Evolutionary conservation across 805 yeast species (phyloP), one percentile per base, ranked within the genome.

Genomic region (Lipomyces lipofer): DNA sequence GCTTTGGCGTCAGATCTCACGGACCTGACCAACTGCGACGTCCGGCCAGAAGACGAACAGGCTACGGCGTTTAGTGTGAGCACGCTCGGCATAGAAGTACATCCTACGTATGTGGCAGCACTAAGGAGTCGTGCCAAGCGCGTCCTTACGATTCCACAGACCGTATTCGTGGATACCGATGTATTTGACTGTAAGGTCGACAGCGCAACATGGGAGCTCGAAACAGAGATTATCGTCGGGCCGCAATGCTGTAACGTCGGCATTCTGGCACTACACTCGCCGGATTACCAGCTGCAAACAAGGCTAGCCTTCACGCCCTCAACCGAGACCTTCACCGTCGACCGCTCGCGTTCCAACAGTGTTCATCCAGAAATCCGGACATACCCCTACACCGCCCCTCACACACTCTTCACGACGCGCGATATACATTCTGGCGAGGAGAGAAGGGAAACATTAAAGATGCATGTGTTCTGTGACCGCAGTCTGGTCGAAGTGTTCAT

Each of bases 401-500:
- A 42, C 24, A 42, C 45, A 13, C 30, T 42, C 15, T 42, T 42
- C 21, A 42, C 45, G 2, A n/a, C 28, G 10, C 30, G 30, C 45
- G 24, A 19, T 42, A n/a, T n/a, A n/a, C 6, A 7, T 2, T 12
- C 19, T 25, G 45, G 30, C 15, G 28, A 19, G 24, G 48, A 44
- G 19, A 21, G 5, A 22, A 17, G 15, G 10, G 48, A 44, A 25
- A 22, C 44, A 17, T 33, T 44, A 25, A 25, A 44, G 10, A 17
- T 44, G 27, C 36, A 27, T 12, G 40, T 29, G 21, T 44, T 44
- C 15, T 44, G 27, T 17, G 48, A 44, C 43, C 25, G 10, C 15
- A 44, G 48, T 8, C 46, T 44, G n/a, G 15, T 44, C n/a, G 36
- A 29, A n/a, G 48, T 44, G n/a, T 44, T 44, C 22, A 15, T 44